A percentile compares a stretch with the other conserved stretches of the same genome.
These are phyloP conservation scores for Hymenoscyphus fraxineus DNA, from an alignment of 2,329 filamentous ascomycete genomes.

Conservation along the genomic window DNA sequence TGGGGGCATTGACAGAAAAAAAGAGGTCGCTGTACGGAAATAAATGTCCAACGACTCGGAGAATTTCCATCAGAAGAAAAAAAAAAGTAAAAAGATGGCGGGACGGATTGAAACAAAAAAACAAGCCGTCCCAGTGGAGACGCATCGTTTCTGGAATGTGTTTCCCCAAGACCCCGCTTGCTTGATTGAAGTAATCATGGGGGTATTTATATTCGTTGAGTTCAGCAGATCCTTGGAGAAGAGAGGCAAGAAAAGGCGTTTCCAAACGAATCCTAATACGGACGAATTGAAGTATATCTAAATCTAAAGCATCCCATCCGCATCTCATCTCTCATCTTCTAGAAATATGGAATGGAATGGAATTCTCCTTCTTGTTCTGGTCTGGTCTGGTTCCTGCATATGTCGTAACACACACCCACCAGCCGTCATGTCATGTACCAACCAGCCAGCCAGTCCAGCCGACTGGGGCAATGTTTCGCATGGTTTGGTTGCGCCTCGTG, in stretches of 20 bases:
- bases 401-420: background rate
- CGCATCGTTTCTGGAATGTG: background rate
- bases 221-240: background rate
- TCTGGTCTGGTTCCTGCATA: constrained; percentile 1
- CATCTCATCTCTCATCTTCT: background rate
- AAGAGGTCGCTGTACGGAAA: background rate
- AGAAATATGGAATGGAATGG: background rate
- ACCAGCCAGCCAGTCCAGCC: background rate
- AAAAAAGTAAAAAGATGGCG: background rate
- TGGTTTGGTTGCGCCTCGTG: background rate
- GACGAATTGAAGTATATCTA: no score
- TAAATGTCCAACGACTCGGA: background rate
- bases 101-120: background rate
- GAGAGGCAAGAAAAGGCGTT: background rate
- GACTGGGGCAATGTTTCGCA: constrained; percentile 2
- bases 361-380: background rate
- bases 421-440: background rate
- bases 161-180: background rate
- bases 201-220: no score
- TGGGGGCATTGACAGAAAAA: background rate
- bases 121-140: background rate
- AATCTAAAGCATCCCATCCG: background rate
- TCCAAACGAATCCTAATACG: no score
- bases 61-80: background rate
- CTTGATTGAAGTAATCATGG: no score